phyloP scores from a whole-genome alignment of 192 early-diverging fungal genomes.

The Mortierella alpina region DNA sequence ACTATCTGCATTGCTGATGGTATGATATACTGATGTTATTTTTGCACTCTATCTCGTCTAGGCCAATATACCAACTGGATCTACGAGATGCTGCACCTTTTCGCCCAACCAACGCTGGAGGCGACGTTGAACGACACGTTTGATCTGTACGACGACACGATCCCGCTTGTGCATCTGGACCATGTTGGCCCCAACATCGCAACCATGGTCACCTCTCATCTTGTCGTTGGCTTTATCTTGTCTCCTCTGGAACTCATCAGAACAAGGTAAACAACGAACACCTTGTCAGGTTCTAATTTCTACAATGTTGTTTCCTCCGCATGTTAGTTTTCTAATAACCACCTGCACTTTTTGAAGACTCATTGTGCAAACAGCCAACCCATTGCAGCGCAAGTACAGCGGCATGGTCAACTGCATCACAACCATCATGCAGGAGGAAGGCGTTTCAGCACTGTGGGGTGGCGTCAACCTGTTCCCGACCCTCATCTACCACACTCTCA shows the following conservation, averaged over 20 bases:
- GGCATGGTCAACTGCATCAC: slow-evolving; percentile 83
- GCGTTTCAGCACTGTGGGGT: slow-evolving; percentile 73
- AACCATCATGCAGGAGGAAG: slow-evolving; percentile 84
- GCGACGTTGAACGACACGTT: slow-evolving; percentile 94
- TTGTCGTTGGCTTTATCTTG: slow-evolving; percentile 82
- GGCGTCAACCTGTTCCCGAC: slow-evolving; percentile 81
- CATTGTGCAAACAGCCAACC: slow-evolving; percentile 86
- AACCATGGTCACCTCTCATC: slow-evolving; percentile 81
- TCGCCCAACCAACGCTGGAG: slow-evolving; percentile 90
- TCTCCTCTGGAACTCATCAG: slow-evolving; percentile 93
- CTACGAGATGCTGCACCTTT: slow-evolving; percentile 77
- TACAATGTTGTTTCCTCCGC: not conserved
- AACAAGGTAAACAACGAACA: slow-evolving; percentile 70
- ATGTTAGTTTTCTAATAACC: not conserved
- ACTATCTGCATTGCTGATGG: slow-evolving; percentile 3
- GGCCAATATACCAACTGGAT: slow-evolving; percentile 89
- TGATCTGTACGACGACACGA: slow-evolving; percentile 90
- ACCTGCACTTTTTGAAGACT: slow-evolving; percentile 60
- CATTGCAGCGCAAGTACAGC: slow-evolving; percentile 83
- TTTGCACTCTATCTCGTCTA: slow-evolving; percentile 13
- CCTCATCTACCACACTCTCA: slow-evolving; percentile 81
- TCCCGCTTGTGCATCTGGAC: slow-evolving; percentile 77
- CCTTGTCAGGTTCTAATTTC: not conserved
- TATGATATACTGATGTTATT: not conserved
- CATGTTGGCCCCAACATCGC: slow-evolving; percentile 71